Conservation (phyloP, 371 early-diverging fungal genomes). For the Mortierella sp. region DNA sequence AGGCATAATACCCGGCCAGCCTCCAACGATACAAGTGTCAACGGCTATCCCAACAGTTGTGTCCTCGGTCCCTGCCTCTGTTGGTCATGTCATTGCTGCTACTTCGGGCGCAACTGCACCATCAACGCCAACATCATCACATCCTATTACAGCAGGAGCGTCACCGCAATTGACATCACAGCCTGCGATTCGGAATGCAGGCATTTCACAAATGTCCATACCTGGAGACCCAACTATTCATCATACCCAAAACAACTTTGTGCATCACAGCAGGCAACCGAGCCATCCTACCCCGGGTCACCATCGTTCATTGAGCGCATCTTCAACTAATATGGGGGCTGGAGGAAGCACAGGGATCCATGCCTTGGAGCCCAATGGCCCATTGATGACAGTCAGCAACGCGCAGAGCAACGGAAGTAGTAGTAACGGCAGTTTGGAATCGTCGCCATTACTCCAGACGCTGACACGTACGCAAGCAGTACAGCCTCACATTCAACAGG, state of each 20-base stretch:
- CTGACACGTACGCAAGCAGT: too few species aligned
- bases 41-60: conserved; percentile 24
- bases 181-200: conserved; percentile 19
- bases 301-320: conserved; percentile 29
- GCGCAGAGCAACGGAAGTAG: conserved; percentile 9
- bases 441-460: conserved; percentile 24
- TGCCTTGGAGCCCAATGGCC: conserved; percentile 13
- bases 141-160: conserved; percentile 6
- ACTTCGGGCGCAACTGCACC: conserved; percentile 8
- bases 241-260: conserved; percentile 17
- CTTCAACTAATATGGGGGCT: conserved; percentile 10
- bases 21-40: conserved; percentile 13
- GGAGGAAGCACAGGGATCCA: conserved; percentile 8
- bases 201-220: conserved; percentile 5
- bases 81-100: background rate
- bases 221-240: conserved; percentile 14
- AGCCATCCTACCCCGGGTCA: conserved; percentile 23
- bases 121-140: conserved; percentile 18
- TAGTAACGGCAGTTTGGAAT: conserved; percentile 19
- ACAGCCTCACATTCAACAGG: too few species aligned
- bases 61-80: conserved; percentile 8
- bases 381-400: conserved; percentile 12
- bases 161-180: conserved; percentile 29
- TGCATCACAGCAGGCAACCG: conserved; percentile 31
- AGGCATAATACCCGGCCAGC: conserved; percentile 11